A percentile compares a stretch with the other conserved stretches of the same genome.
Conservation (phyloP, 2,329 filamentous ascomycete species). For the Alternaria triticimaculans region DNA sequence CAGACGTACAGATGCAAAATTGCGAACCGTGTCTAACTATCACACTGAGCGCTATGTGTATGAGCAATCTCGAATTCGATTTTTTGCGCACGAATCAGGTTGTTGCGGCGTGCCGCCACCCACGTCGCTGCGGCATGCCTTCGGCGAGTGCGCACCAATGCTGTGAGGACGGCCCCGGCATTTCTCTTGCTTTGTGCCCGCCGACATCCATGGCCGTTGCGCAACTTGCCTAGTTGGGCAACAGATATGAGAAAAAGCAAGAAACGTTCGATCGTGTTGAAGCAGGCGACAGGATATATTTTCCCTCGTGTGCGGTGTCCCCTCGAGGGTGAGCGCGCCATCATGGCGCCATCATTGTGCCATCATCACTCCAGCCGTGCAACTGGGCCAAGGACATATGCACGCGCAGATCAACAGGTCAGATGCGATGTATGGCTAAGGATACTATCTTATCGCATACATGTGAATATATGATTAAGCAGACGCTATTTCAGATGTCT, state of each 20-base stretch:
- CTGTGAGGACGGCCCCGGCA: constrained; percentile 13
- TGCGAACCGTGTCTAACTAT: background rate
- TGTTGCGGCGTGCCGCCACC: constrained; percentile 7
- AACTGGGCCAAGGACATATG: background rate
- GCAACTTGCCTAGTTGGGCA: constrained; percentile 12
- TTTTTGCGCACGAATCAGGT: background rate
- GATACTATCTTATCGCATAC: background rate
- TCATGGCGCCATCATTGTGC: background rate
- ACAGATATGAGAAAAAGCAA: background rate
- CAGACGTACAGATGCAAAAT: background rate
- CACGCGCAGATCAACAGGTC: background rate
- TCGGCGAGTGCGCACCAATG: constrained; percentile 10
- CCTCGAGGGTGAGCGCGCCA: background rate
- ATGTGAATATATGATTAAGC: background rate
- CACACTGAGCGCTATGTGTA: background rate
- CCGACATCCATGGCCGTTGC: constrained; percentile 13
- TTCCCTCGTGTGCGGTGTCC: background rate
- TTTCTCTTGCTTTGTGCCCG: constrained; percentile 15
- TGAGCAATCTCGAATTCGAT: background rate
- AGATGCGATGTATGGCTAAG: background rate
- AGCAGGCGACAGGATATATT: background rate
- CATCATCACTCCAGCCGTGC: background rate
- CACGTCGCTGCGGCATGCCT: constrained; percentile 9
- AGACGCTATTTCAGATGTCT: background rate
- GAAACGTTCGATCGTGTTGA: background rate